A percentile compares a stretch with the other conserved stretches of the same genome.
These are phyloP conservation scores for Pichia occidentalis DNA, from an alignment of 805 yeast genomes.

Conservation along the genomic window DNA sequence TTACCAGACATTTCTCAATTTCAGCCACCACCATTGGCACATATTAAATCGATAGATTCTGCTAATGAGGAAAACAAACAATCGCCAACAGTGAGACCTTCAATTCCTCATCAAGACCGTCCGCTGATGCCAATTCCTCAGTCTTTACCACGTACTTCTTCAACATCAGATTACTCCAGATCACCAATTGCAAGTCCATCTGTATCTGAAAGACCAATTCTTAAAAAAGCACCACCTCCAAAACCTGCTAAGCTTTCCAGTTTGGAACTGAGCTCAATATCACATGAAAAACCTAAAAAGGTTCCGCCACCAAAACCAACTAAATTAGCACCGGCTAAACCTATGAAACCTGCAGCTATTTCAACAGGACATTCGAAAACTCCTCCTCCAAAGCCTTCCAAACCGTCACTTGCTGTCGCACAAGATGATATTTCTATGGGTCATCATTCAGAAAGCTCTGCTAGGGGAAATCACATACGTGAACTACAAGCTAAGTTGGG, in stretches of 20 bases:
- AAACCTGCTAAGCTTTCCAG: conserved; percentile 8
- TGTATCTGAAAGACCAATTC: conserved; percentile 6
- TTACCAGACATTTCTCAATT: conserved; percentile 24
- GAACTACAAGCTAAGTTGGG: conserved; percentile 27
- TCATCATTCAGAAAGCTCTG: conserved; percentile 15
- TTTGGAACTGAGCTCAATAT: conserved; percentile 10
- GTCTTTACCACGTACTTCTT: conserved; percentile 5
- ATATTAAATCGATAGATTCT: not conserved
- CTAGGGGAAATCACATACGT: conserved; percentile 25
- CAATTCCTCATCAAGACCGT: not conserved
- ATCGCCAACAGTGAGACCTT: not conserved
- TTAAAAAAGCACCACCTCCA: conserved; percentile 16
- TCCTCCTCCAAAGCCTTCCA: conserved; percentile 40
- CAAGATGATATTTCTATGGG: too few relatives aligned
- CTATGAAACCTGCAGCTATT: not conserved
- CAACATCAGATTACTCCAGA: not conserved
- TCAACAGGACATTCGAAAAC: conserved; percentile 25
- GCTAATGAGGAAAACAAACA: not conserved
- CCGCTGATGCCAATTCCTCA: not conserved
- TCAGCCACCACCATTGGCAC: conserved; percentile 25
- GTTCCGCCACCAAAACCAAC: conserved; percentile 12
- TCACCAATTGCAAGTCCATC: not conserved
- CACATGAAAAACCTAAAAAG: conserved; percentile 14
- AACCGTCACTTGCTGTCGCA: too few relatives aligned
- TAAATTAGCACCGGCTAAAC: not conserved